Evolutionary conservation across 306 rosid species (phyloP), one percentile per base, ranked within the genome.

Genomic region (Glycyrrhiza uralensis): DNA sequence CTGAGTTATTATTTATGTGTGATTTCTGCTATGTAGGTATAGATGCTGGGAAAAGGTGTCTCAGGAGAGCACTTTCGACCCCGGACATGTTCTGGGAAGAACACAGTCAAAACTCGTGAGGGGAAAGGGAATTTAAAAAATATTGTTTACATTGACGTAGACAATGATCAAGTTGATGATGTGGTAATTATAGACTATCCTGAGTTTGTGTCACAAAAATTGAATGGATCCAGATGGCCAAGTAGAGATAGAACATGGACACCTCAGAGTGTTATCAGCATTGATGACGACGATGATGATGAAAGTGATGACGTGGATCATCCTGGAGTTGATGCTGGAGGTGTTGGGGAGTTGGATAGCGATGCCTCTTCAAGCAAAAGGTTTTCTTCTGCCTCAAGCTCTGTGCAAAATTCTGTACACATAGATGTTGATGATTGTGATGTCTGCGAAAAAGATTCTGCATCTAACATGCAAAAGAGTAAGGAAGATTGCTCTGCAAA

Each of bases 321-420:
- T 66, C 66, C 70, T 59, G 83, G 69, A 72, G 29, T 12, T 20
- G 30, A 76, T 76, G 79, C 60, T 62, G 89, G 68, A 35, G 86
- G 69, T 75, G 79, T 74, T 82, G 90, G 89, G 45, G 96, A 90
- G 15, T 76, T 85, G 68, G 96, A 89, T 76, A 88, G 96, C 12
- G 99, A 95, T 78, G 93, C 91, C 47, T 82, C 86, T 73, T 89
- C 96, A 51, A 87, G 84, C 80, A 84, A 81, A 81, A 74, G 77
- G 74, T 42, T 20, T 71, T 79, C 78, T 75, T 65, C 85, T 51
- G 38, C 69, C 8, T 66, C 82, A 66, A 72, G 72, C 17, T 26
- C 54, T n/a, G 7, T 19, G 78, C 58, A 19, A 47, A 71, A 68
- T 66, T 76, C 71, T 10, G 44, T 74, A 14, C 61, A 71, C 42